These are phyloP conservation scores for Fonsecaea multimorphosa DNA, from an alignment of 2,329 filamentous ascomycete genomes.

Conservation along the genomic window DNA sequence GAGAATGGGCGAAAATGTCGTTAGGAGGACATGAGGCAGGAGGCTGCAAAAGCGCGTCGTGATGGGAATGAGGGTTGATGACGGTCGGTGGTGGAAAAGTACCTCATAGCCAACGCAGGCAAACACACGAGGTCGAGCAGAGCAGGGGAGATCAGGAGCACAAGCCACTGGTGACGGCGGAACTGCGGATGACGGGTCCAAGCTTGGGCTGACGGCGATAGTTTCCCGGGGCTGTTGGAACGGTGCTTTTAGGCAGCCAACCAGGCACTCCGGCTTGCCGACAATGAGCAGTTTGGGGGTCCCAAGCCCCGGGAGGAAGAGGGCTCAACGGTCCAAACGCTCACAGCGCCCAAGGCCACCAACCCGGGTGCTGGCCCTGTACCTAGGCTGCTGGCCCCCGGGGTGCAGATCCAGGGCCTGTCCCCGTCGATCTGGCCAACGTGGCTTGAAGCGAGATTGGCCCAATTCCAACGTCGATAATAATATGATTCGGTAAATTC, in stretches of 20 bases:
- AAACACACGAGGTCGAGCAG: not conserved
- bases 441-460: conserved; percentile 16
- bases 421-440: conserved; percentile 10
- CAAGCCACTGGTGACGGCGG: not conserved
- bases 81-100: not conserved
- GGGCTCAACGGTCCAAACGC: not conserved
- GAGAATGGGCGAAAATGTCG: conserved; percentile 4
- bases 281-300: not conserved
- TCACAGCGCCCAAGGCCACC: not conserved
- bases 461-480: conserved; percentile 10
- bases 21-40: not conserved
- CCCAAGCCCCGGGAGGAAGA: not conserved
- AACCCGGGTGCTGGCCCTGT: not conserved
- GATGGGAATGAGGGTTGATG: not conserved
- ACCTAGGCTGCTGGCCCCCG: no score
- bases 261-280: not conserved
- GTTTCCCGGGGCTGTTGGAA: conserved; percentile 4
- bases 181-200: conserved; percentile 2
- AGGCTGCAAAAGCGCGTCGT: not conserved
- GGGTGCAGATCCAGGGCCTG: not conserved
- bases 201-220: conserved; percentile 1
- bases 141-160: not conserved
- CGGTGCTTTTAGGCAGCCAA: not conserved
- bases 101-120: not conserved
- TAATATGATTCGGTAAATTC: not conserved